A percentile compares a stretch with the other conserved stretches of the same genome.
phyloP scores from a whole-genome alignment of 495 filamentous ascomycete genomes.

The Aspergillus olivimuriae region DNA sequence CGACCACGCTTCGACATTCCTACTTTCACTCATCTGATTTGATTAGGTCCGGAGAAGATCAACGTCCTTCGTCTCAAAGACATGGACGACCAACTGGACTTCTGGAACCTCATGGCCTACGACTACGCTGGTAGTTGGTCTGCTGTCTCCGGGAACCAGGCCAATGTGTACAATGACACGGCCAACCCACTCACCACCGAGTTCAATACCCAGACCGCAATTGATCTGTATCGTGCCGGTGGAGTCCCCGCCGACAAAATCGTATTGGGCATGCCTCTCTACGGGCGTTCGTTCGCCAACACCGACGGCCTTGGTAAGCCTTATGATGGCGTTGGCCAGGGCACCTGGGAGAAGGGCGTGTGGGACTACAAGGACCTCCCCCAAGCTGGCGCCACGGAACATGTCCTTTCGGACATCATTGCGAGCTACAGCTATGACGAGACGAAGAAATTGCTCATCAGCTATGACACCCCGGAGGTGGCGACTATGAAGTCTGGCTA shows the following conservation, averaged over 20 bases:
- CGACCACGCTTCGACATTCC: neutral
- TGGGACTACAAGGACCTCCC: conserved; percentile 71
- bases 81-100: conserved; percentile 65
- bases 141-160: conserved; percentile 58
- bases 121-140: conserved; percentile 73
- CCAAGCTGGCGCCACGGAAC: conserved; percentile 21
- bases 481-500: conserved; percentile 7
- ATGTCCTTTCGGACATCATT: conserved; percentile 7
- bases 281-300: conserved; percentile 70
- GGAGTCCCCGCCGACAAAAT: conserved; percentile 65
- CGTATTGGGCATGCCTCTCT: conserved; percentile 77
- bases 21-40: conserved; percentile 14
- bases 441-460: conserved; percentile 3
- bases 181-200: conserved; percentile 54
- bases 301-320: conserved; percentile 64
- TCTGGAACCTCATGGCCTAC: conserved; percentile 72
- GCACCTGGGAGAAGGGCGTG: conserved; percentile 65
- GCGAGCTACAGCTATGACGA: conserved; percentile 9
- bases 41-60: conserved; percentile 9
- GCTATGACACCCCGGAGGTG: conserved; percentile 11
- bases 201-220: conserved; percentile 61
- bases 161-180: conserved; percentile 59
- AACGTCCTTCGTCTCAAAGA: conserved; percentile 47
- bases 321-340: conserved; percentile 62
- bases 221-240: conserved; percentile 52